Evolutionary conservation across 2,329 filamentous ascomycete genomes (phyloP).

Genomic region (Coleophoma crateriformis): DNA sequence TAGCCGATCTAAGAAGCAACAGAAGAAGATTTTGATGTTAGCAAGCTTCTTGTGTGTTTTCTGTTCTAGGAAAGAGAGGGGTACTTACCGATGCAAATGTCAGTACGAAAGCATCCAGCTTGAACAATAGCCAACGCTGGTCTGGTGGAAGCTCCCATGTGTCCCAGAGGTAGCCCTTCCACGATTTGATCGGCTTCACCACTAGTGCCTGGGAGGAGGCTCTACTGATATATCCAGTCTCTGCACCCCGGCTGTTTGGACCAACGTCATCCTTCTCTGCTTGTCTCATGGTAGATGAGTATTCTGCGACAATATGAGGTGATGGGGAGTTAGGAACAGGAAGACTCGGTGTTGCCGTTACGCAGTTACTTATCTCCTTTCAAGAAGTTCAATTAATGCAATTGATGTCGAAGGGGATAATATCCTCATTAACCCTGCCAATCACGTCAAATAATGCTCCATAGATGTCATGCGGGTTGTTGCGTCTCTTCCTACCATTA

Average conservation of each 20-base stretch:
- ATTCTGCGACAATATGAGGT: too few species aligned
- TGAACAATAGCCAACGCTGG: constrained; percentile 28
- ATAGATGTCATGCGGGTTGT: too few species aligned
- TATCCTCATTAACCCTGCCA: too few species aligned
- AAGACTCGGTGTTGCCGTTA: too few species aligned
- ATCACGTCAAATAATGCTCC: too few species aligned
- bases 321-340: too few species aligned
- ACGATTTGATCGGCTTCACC: constrained; percentile 20
- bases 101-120: constrained; percentile 29
- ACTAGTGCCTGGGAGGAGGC: constrained; percentile 7
- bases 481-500: too few species aligned
- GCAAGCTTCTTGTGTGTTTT: not conserved
- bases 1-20: not conserved
- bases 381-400: too few species aligned
- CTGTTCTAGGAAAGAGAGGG: not conserved
- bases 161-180: constrained; percentile 33
- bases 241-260: constrained; percentile 4
- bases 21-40: constrained; percentile 9
- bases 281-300: constrained; percentile 10
- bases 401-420: too few species aligned
- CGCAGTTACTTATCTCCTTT: too few species aligned
- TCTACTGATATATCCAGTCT: constrained; percentile 1
- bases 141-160: constrained; percentile 28
- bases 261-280: constrained; percentile 3
- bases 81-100: constrained; percentile 18